These are phyloP conservation scores for Poa annua DNA, from an alignment of 176 grass and related monocot species.

Conservation along the genomic window DNA sequence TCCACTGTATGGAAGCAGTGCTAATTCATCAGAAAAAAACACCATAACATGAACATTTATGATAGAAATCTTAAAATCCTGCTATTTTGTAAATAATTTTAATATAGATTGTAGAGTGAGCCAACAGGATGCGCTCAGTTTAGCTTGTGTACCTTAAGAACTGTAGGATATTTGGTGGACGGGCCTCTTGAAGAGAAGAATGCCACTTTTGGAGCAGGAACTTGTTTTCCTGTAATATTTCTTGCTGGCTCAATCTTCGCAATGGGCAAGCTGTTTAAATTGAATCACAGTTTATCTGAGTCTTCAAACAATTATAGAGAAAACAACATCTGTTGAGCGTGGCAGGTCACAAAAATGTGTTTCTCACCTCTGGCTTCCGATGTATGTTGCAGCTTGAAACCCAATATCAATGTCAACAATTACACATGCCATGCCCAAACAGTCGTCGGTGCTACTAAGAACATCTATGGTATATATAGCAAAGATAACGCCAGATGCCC, in stretches of 20 bases:
- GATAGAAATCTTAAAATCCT: not conserved
- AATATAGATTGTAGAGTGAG: not conserved
- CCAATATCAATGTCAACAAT: conserved; percentile 29
- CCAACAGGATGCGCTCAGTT: not conserved
- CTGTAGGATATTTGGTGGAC: conserved; percentile 23
- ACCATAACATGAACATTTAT: not conserved
- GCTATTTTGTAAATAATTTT: not conserved
- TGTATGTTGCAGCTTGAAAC: conserved; percentile 35
- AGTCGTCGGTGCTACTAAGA: conserved; percentile 25
- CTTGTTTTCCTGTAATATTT: conserved; percentile 29
- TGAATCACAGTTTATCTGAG: conserved; percentile 8
- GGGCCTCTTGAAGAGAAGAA: conserved; percentile 46
- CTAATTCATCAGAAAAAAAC: not conserved
- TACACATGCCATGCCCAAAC: conserved; percentile 17
- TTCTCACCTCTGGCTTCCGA: conserved; percentile 32
- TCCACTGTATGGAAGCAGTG: not conserved
- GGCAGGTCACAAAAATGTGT: not conserved
- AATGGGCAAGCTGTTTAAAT: conserved; percentile 27
- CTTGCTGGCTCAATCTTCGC: conserved; percentile 39
- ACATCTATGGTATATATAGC: conserved; percentile 35
- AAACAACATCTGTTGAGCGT: not conserved
- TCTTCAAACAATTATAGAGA: not conserved
- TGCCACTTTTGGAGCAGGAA: conserved; percentile 41
- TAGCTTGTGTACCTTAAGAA: conserved; percentile 42
- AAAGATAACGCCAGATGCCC: conserved; percentile 39